Percentiles rank a stretch among this genome's conserved stretches.
Conservation (phyloP, 768 basidiomycete genomes). For the Termitomyces bulborhizus region DNA sequence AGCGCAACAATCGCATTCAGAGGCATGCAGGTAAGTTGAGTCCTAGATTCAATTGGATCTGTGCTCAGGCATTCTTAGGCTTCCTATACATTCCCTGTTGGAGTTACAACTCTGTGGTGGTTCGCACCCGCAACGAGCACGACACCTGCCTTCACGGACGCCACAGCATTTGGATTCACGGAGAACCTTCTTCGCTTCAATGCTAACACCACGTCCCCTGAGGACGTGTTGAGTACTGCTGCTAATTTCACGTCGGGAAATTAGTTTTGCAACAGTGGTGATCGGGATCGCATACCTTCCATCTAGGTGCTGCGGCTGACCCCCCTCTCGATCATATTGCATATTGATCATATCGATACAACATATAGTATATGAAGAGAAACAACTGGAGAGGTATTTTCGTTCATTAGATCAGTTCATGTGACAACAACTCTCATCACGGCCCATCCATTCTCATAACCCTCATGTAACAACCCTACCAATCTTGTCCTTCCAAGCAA, state of each 20-base stretch:
- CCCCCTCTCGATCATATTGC: neutral
- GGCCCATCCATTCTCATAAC: neutral
- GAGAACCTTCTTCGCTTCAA: constrained; percentile 8
- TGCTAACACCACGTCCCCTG: constrained; percentile 1
- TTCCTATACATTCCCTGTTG: constrained; percentile 72
- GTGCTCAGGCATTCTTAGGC: constrained; percentile 30
- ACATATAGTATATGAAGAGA: no score
- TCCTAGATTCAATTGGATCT: no score
- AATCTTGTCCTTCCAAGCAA: neutral
- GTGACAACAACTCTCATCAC: neutral
- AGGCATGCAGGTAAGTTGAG: constrained; percentile 43
- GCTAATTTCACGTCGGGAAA: neutral
- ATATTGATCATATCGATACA: no score
- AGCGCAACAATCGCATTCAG: constrained; percentile 57
- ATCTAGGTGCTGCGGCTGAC: neutral
- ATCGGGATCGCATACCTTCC: neutral
- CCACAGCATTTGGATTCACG: neutral
- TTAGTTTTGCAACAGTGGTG: neutral
- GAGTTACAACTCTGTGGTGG: constrained; percentile 57
- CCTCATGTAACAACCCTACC: neutral
- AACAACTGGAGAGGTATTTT: no score
- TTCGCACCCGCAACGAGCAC: constrained; percentile 21
- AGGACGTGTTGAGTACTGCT: neutral
- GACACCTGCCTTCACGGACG: neutral
- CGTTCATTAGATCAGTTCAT: neutral